Evolutionary conservation across 2,329 filamentous ascomycete species (phyloP).

Genomic region (Metarhizium sp.): DNA sequence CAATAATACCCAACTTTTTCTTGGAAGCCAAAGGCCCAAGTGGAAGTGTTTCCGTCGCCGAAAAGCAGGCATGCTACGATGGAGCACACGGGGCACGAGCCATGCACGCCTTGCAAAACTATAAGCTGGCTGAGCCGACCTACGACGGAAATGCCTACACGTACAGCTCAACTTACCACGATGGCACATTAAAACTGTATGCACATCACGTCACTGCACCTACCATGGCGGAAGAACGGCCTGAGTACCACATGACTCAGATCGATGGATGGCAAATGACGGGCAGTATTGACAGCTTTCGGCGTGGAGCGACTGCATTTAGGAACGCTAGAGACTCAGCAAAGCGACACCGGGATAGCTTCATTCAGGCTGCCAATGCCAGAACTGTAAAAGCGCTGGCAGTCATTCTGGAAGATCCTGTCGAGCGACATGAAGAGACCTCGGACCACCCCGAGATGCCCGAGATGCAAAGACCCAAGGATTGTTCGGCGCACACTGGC

Average conservation of each 20-base stretch:
- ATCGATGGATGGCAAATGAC: constrained; percentile 8
- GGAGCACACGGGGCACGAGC: constrained; percentile 24
- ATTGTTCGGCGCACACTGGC: neutral
- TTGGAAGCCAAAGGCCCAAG: constrained; percentile 25
- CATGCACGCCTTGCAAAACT: constrained; percentile 25
- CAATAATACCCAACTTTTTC: constrained; percentile 29
- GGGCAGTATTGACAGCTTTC: neutral
- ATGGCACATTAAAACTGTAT: constrained; percentile 22
- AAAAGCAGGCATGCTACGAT: constrained; percentile 23
- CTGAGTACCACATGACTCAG: constrained; percentile 27
- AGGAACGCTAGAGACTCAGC: neutral
- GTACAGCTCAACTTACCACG: constrained; percentile 25
- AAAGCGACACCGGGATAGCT: neutral
- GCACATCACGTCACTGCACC: constrained; percentile 17
- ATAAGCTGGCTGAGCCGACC: constrained; percentile 13
- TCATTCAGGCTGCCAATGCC: neutral
- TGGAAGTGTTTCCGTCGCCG: constrained; percentile 15
- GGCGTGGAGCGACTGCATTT: neutral
- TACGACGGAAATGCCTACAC: constrained; percentile 27
- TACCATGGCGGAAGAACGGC: constrained; percentile 4
- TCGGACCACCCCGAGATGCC: too few relatives aligned
- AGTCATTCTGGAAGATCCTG: too few relatives aligned
- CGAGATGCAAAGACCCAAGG: neutral
- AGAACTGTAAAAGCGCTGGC: neutral
- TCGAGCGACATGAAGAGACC: neutral